Conservation (phyloP, 176 grass and related monocot species). For the Aechmea fasciata region DNA sequence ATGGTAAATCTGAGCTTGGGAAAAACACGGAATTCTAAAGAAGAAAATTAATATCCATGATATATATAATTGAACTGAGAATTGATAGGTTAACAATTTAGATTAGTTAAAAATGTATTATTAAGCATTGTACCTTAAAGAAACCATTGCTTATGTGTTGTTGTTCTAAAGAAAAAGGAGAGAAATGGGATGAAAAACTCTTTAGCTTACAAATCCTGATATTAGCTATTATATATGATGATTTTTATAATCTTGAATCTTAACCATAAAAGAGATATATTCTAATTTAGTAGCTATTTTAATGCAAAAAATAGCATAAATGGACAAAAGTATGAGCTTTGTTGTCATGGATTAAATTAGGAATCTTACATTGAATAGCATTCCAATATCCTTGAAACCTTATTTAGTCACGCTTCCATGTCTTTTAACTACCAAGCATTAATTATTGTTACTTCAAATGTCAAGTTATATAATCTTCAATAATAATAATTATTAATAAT, state of each 20-base stretch:
- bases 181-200: neutral
- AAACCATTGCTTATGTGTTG: neutral
- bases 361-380: neutral
- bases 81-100: too few species aligned
- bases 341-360: neutral
- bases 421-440: neutral
- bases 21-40: too few species aligned
- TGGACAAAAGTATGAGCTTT: neutral
- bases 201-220: neutral
- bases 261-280: neutral
- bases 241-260: neutral
- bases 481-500: neutral
- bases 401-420: neutral
- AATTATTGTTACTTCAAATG: neutral
- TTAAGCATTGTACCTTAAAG: neutral
- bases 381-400: neutral
- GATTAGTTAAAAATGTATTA: neutral
- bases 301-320: neutral
- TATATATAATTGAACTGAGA: too few species aligned
- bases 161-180: neutral
- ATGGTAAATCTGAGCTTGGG: too few species aligned
- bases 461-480: neutral
- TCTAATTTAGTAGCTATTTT: neutral
- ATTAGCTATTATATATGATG: neutral
- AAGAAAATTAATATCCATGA: too few species aligned